A percentile compares a stretch with the other conserved stretches of the same genome.
phyloP scores from a whole-genome alignment of 371 early-diverging fungal species.

The Mucor saturninus region DNA sequence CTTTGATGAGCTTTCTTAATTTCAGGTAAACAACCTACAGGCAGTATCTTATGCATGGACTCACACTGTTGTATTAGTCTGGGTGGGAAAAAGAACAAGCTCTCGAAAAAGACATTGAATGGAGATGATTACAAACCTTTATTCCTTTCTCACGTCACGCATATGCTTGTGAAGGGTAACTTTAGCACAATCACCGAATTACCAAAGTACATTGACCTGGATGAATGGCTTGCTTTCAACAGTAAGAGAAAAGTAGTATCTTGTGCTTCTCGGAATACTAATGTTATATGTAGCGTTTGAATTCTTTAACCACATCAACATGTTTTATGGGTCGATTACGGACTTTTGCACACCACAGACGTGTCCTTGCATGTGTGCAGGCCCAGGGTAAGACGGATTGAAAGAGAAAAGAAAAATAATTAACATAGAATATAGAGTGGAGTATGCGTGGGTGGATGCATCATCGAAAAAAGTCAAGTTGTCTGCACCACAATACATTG shows the following conservation, averaged over 20 bases:
- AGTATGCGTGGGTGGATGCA: constrained; percentile 92
- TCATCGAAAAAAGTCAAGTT: constrained; percentile 82
- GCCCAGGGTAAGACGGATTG: constrained; percentile 70
- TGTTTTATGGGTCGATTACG: constrained; percentile 90
- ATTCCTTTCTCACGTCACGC: constrained; percentile 79
- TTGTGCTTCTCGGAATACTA: too few species aligned
- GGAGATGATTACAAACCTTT: constrained; percentile 58
- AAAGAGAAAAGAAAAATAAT: too few species aligned
- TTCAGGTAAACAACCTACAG: constrained; percentile 29
- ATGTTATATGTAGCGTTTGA: constrained; percentile 69
- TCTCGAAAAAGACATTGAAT: constrained; percentile 1
- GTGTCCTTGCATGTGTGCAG: constrained; percentile 91
- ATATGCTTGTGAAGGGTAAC: constrained; percentile 90
- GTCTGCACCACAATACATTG: constrained; percentile 94
- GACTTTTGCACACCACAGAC: constrained; percentile 85
- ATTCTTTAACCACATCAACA: constrained; percentile 92
- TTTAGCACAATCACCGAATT: constrained; percentile 86
- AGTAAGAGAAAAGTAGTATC: constrained; percentile 49
- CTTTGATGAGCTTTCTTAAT: constrained; percentile 38
- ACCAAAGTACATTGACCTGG: constrained; percentile 88
- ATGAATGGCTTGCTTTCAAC: constrained; percentile 95
- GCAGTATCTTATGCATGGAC: background rate
- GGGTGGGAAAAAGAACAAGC: constrained; percentile 26
- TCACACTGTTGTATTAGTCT: constrained; percentile 11
- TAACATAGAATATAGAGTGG: constrained; percentile 52